Evolutionary conservation across 2,329 filamentous ascomycete genomes (phyloP).

Genomic region (Helotiales sp.): DNA sequence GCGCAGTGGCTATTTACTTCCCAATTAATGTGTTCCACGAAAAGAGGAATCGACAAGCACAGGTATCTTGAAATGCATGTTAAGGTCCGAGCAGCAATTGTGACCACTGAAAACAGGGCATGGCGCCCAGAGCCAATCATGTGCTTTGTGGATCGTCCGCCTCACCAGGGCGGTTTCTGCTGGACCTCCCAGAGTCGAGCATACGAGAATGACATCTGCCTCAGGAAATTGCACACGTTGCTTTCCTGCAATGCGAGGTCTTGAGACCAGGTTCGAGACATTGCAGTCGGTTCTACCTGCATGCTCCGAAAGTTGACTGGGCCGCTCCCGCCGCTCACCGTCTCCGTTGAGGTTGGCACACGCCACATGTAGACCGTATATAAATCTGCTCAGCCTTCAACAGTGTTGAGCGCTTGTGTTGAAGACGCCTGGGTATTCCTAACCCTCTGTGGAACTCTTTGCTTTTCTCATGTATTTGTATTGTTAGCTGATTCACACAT

Average conservation of each 20-base stretch:
- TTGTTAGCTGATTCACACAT: slow-evolving; percentile 15
- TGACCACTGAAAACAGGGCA: background rate
- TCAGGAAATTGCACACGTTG: slow-evolving; percentile 4
- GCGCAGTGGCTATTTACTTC: slow-evolving; percentile 3
- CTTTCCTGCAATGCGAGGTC: slow-evolving; percentile 9
- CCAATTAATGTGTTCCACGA: slow-evolving; percentile 2
- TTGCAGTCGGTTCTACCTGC: slow-evolving; percentile 2
- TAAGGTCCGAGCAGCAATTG: background rate
- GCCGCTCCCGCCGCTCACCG: background rate
- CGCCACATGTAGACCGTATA: background rate
- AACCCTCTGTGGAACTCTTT: background rate
- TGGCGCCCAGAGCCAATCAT: background rate
- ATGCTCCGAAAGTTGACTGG: background rate
- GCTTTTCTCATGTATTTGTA: slow-evolving; percentile 18
- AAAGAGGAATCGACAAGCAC: slow-evolving; percentile 1
- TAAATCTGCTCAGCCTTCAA: background rate
- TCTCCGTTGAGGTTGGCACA: background rate
- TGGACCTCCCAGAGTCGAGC: background rate
- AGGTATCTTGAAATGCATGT: background rate
- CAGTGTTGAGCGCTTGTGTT: background rate
- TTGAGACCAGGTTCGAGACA: slow-evolving; percentile 3
- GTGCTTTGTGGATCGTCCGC: slow-evolving; percentile 1
- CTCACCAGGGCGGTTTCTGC: slow-evolving; percentile 4
- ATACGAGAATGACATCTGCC: background rate
- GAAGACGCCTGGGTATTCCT: background rate